Conservation (phyloP, 2,329 filamentous ascomycete species). For the Cytospora chrysosperma region DNA sequence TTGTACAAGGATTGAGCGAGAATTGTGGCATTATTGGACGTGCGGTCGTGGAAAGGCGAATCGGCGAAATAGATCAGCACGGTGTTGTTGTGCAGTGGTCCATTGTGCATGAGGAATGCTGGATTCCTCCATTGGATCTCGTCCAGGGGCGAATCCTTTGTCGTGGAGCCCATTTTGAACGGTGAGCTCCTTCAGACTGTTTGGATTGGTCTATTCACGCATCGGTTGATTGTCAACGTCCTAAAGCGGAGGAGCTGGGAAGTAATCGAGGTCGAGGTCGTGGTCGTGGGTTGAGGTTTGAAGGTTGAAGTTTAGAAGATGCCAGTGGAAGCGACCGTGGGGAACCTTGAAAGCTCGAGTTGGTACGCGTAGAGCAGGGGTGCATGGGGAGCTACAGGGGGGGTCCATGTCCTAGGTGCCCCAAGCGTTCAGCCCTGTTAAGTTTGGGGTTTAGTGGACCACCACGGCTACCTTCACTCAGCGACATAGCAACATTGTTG, state of each 20-base stretch:
- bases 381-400: not conserved
- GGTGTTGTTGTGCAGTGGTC: conserved; percentile 62
- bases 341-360: not conserved
- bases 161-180: conserved; percentile 41
- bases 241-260: not conserved
- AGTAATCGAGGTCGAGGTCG: conserved; percentile 6
- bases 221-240: not conserved
- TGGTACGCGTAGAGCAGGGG: not conserved
- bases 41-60: conserved; percentile 67
- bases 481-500: too few species aligned
- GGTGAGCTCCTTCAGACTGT: not conserved
- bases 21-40: conserved; percentile 66
- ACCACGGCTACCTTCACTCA: too few species aligned
- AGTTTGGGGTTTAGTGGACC: not conserved
- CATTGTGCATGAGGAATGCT: conserved; percentile 47
- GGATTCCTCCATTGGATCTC: conserved; percentile 67
- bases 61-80: conserved; percentile 67
- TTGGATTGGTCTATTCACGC: not conserved
- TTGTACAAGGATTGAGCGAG: conserved; percentile 63
- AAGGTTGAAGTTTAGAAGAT: not conserved
- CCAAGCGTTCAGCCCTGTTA: not conserved
- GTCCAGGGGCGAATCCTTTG: conserved; percentile 55
- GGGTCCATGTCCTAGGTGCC: not conserved
- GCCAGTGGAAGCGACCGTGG: not conserved
- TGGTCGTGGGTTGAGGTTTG: not conserved